These are phyloP conservation scores for Jamesozyma piceae DNA, from an alignment of 805 yeast species.

Conservation along the genomic window DNA sequence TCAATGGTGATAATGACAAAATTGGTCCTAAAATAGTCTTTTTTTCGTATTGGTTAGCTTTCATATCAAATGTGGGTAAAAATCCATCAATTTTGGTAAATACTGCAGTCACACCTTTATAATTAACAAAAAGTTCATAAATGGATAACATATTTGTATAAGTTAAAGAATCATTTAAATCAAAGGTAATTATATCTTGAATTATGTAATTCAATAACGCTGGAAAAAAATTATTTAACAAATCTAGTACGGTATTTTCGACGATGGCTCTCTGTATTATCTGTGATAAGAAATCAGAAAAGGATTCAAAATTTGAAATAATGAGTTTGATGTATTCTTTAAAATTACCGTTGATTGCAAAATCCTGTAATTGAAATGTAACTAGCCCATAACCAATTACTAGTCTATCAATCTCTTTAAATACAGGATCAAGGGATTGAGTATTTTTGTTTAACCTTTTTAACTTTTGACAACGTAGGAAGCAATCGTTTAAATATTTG, in stretches of 20 bases:
- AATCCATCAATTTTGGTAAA: constrained; percentile 52
- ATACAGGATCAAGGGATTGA: constrained; percentile 31
- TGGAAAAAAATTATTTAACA: constrained; percentile 42
- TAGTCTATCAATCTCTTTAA: constrained; percentile 38
- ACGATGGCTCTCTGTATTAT: constrained; percentile 51
- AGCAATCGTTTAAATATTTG: constrained; percentile 23
- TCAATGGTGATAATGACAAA: constrained; percentile 64
- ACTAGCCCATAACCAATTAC: constrained; percentile 53
- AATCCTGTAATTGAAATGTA: constrained; percentile 58
- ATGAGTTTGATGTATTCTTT: constrained; percentile 23
- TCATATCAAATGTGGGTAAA: constrained; percentile 35
- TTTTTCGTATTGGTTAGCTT: constrained; percentile 48
- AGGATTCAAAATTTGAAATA: constrained; percentile 22
- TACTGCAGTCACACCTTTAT: constrained; percentile 51
- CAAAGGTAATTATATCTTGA: constrained; percentile 22
- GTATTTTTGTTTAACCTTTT: constrained; percentile 40
- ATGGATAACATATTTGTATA: constrained; percentile 47
- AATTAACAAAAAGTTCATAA: constrained; percentile 47
- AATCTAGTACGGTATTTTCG: constrained; percentile 55
- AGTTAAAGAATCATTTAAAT: constrained; percentile 38
- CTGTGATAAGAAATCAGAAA: constrained; percentile 44
- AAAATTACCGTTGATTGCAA: constrained; percentile 20
- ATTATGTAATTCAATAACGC: constrained; percentile 22
- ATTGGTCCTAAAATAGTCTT: constrained; percentile 70
- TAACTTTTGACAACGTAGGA: constrained; percentile 22